Conservation (phyloP, 495 filamentous ascomycete genomes). For the Amphirosellinia nigrospora region DNA sequence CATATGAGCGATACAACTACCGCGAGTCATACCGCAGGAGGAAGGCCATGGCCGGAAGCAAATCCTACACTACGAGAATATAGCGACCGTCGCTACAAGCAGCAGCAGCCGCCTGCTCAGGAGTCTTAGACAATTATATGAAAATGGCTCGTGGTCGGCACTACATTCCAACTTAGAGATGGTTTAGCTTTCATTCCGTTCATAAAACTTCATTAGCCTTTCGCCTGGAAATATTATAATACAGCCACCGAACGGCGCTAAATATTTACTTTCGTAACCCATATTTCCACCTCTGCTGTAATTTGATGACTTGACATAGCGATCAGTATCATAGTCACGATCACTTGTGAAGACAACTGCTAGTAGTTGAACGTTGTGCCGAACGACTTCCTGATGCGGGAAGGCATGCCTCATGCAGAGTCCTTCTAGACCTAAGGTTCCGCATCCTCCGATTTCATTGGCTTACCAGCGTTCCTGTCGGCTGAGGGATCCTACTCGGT, state of each 20-base stretch:
- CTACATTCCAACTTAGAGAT: background rate
- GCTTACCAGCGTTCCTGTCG: background rate
- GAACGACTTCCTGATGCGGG: background rate
- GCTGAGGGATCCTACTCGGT: slow-evolving; percentile 11
- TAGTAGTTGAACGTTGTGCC: background rate
- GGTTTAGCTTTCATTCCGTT: background rate
- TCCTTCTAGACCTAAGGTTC: slow-evolving; percentile 3
- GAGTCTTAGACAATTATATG: background rate
- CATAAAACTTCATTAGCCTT: background rate
- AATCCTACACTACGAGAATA: slow-evolving; percentile 21
- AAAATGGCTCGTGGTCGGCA: background rate
- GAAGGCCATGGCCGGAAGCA: slow-evolving; percentile 44
- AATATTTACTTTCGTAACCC: background rate
- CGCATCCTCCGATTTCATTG: background rate
- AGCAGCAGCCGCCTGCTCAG: background rate
- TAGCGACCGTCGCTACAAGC: background rate
- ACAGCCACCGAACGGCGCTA: background rate
- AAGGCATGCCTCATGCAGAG: slow-evolving; percentile 1
- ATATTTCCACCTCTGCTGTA: background rate
- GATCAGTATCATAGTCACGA: background rate
- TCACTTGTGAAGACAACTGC: background rate
- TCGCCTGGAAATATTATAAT: slow-evolving; percentile 1
- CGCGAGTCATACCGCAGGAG: slow-evolving; percentile 64
- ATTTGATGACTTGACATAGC: background rate
- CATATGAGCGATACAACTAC: slow-evolving; percentile 66